Percentiles rank a stretch among this genome's conserved stretches.
phyloP scores from a whole-genome alignment of 805 yeast genomes.

The Wickerhamiella parazyma region DNA sequence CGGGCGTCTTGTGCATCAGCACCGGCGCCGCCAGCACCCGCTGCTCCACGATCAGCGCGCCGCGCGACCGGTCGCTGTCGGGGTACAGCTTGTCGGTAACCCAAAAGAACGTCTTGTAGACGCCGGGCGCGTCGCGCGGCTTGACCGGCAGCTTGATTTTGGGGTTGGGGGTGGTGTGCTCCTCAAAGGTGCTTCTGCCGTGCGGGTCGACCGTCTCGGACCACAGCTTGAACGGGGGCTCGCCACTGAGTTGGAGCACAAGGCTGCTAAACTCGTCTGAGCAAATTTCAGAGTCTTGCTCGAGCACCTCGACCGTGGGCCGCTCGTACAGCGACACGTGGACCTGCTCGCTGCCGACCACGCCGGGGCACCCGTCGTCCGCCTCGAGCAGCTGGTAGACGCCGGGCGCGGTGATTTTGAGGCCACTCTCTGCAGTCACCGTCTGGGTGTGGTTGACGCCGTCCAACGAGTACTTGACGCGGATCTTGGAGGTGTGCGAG shows the following conservation, averaged over 20 bases:
- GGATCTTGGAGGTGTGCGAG: conserved; percentile 34
- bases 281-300: conserved; percentile 10
- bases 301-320: conserved; percentile 33
- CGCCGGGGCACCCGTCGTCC: conserved; percentile 42
- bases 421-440: not conserved
- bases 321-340: conserved; percentile 33
- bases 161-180: not conserved
- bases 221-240: conserved; percentile 19
- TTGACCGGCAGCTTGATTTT: not conserved
- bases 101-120: conserved; percentile 16
- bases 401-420: conserved; percentile 35
- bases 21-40: conserved; percentile 26
- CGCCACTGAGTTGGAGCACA: conserved; percentile 13
- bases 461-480: conserved; percentile 19
- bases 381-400: conserved; percentile 33
- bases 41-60: conserved; percentile 9
- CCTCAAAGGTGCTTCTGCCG: conserved; percentile 8
- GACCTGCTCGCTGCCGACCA: conserved; percentile 26
- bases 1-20: conserved; percentile 36
- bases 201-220: conserved; percentile 17
- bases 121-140: conserved; percentile 9
- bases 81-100: conserved; percentile 17
- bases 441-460: conserved; percentile 3
- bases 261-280: not conserved
- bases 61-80: conserved; percentile 10